Conservation (phyloP, 106 monocot species). For the Apostasia ramifera region DNA sequence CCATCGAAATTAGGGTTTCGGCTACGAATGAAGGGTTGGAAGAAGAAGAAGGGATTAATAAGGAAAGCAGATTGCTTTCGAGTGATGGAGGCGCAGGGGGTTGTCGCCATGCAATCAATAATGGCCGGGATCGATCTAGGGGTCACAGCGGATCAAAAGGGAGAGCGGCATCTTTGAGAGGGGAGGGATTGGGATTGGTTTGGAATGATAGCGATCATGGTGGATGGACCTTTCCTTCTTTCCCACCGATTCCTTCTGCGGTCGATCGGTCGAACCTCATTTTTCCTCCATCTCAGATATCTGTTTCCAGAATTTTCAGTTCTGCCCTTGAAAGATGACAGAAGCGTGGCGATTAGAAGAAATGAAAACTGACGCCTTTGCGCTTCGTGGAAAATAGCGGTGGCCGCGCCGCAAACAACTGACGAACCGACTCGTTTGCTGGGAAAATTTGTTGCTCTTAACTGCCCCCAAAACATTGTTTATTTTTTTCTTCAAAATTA, state of each 20-base stretch:
- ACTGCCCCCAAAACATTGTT: no score
- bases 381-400: background rate
- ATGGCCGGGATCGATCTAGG: background rate
- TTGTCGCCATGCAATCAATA: slow-evolving; percentile 21
- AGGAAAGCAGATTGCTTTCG: slow-evolving; percentile 19
- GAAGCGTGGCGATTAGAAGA: background rate
- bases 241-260: slow-evolving; percentile 1
- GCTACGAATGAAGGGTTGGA: slow-evolving; percentile 7
- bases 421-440: no score
- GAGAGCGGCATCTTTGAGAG: background rate
- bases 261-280: background rate
- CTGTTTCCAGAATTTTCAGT: background rate
- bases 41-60: slow-evolving; percentile 6
- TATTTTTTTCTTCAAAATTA: no score
- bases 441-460: no score
- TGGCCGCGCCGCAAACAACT: no score
- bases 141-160: slow-evolving; percentile 3
- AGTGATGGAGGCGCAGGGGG: background rate
- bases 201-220: slow-evolving; percentile 8
- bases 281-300: background rate
- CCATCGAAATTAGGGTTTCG: slow-evolving; percentile 12
- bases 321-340: background rate
- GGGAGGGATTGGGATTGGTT: background rate
- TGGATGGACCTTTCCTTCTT: slow-evolving; percentile 6
- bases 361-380: background rate